Evolutionary conservation across 1,284 basidiomycete genomes (phyloP).

Genomic region (Mycena sp.): DNA sequence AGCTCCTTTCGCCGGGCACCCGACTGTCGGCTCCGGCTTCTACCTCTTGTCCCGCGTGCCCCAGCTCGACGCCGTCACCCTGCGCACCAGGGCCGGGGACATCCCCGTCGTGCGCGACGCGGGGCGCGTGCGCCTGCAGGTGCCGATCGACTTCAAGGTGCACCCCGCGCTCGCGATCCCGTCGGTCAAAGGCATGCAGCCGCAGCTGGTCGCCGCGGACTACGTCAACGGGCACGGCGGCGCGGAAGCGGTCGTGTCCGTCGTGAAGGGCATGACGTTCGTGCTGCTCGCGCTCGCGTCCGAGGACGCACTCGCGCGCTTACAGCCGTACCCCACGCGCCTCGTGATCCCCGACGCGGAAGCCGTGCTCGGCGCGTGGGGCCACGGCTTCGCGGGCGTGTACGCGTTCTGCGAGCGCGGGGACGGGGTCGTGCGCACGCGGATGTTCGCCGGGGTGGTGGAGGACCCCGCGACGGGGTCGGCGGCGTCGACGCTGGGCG

Average conservation of each 20-base stretch:
- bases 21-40: slow-evolving; percentile 53
- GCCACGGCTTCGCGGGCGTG: slow-evolving; percentile 42
- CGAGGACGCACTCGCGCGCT: slow-evolving; percentile 45
- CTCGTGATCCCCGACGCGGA: slow-evolving; percentile 32
- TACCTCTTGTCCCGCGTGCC: slow-evolving; percentile 44
- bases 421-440: slow-evolving; percentile 45
- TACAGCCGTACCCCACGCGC: slow-evolving; percentile 39
- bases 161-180: slow-evolving; percentile 41
- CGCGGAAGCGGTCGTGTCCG: slow-evolving; percentile 49
- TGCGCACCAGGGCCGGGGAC: slow-evolving; percentile 51
- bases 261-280: slow-evolving; percentile 58
- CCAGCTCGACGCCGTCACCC: slow-evolving; percentile 35
- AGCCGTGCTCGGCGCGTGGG: slow-evolving; percentile 48
- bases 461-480: slow-evolving; percentile 60
- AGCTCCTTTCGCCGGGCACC: slow-evolving; percentile 57
- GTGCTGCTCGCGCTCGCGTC: slow-evolving; percentile 49
- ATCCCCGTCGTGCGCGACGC: slow-evolving; percentile 45
- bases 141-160: slow-evolving; percentile 52
- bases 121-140: slow-evolving; percentile 41
- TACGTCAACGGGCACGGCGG: slow-evolving; percentile 45
- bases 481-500: slow-evolving; percentile 52
- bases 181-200: slow-evolving; percentile 41
- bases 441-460: slow-evolving; percentile 50
- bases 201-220: slow-evolving; percentile 39
- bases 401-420: slow-evolving; percentile 46